Evolutionary conservation across 169 alveolate genomes (phyloP).

Genomic region (Plasmodium billcollinsi): DNA sequence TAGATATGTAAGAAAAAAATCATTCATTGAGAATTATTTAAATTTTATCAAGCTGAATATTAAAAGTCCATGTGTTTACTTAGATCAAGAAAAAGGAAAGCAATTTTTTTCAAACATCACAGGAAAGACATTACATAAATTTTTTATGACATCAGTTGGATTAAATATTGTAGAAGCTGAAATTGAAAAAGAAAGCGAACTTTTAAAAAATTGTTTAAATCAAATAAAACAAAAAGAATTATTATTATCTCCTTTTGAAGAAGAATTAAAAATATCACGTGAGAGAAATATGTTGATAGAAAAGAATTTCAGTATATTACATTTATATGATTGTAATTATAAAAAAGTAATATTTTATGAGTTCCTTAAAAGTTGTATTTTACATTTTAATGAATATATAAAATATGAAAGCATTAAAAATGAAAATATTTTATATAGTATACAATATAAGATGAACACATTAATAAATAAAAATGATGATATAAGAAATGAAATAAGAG

Average conservation of each 20-base stretch:
- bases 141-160: conserved; percentile 85
- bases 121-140: conserved; percentile 79
- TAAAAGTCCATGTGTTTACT: conserved; percentile 84
- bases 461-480: conserved; percentile 21
- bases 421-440: conserved; percentile 73
- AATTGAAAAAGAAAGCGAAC: conserved; percentile 75
- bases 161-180: conserved; percentile 78
- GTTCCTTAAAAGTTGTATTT: conserved; percentile 70
- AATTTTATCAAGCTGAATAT: conserved; percentile 69
- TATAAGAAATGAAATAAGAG: conserved; percentile 59
- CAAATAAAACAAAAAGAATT: conserved; percentile 80
- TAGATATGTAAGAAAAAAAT: conserved; percentile 77
- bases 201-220: conserved; percentile 78
- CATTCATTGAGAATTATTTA: conserved; percentile 47
- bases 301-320: conserved; percentile 79
- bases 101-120: conserved; percentile 81
- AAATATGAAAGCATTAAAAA: conserved; percentile 75
- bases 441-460: conserved; percentile 64
- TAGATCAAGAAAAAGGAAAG: conserved; percentile 88
- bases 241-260: conserved; percentile 79
- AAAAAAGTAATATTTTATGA: conserved; percentile 78
- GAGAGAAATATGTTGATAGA: conserved; percentile 78
- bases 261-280: conserved; percentile 72
- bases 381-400: conserved; percentile 78
- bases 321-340: conserved; percentile 78